Base-by-base conservation (phyloP, 2,329 filamentous ascomycete species). In the Colletotrichum orchidophilum region DNA sequence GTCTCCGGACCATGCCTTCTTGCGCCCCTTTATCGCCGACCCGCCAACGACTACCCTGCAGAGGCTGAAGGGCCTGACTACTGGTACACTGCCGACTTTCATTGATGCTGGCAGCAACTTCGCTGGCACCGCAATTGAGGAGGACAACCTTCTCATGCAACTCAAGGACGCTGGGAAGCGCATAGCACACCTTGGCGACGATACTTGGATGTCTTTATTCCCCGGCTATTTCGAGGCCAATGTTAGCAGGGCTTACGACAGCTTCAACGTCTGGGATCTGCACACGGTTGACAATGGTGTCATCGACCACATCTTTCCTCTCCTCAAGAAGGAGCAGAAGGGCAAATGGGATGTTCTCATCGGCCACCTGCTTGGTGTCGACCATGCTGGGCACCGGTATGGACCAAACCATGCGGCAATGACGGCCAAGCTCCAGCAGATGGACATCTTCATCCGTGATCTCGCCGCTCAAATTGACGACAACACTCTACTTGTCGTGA, bases 271-370 rank as follows among this genome's bases (percentile, higher is more conserved):
- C 7, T 98, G 95, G 94, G 96, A 99, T 80, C 82, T 99, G 76
- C 95, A 98, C 80, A 98, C 96, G 0, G 94, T 99, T 3, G 96
- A 99, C 79, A 96, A 98, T 77, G 96, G 96, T 1, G 96, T 99
- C 27, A 93, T 92, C 13, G 93, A 97, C 75, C 93, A 98, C 81
- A 91, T 99, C 7, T 93, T 96, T 72, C 96, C 96, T 1, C 86
- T 98, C 2, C 82, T 99, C 73, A 86, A 91, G 59, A 81, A 88
- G 1, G 85, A 88, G 59, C 91, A 91, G 78, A 86, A 87, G 62
- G 87, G 83, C 5, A 88, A 93, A 66, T 99, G 96, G 96, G 96
- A 99, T 82, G 86, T 99, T n/a, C 88, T 98, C 42, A 93, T 99
- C 80, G 96, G 94, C 1, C 96, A 99, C 80, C 95, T 95, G 75